Percentiles rank a stretch among this genome's conserved stretches.
These are phyloP conservation scores for Phytophthora litchii DNA, from an alignment of 352 stramenopile genomes.

Conservation along the genomic window DNA sequence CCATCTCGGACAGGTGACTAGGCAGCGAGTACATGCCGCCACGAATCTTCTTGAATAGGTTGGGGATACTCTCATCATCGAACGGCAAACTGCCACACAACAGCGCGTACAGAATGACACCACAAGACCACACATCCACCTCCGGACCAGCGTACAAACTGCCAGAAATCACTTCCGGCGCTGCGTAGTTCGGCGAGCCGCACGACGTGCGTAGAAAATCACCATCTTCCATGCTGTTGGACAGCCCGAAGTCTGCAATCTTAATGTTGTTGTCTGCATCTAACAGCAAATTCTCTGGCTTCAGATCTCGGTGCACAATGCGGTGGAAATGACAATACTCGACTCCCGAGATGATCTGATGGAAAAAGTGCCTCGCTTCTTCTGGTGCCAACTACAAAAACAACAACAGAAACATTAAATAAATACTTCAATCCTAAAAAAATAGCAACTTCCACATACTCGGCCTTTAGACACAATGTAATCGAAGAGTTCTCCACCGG, in stretches of 20 bases:
- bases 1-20: slow-evolving; percentile 95
- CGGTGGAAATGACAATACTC: slow-evolving; percentile 99
- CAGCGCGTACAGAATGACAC: slow-evolving; percentile 99
- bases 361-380: slow-evolving; percentile 99
- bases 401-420: slow-evolving; percentile 18
- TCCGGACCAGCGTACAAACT: slow-evolving; percentile 98
- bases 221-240: slow-evolving; percentile 98
- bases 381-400: slow-evolving; percentile 91
- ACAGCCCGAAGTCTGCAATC: slow-evolving; percentile 99
- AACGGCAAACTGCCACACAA: slow-evolving; percentile 98
- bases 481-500: slow-evolving; percentile 96
- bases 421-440: slow-evolving; percentile 1
- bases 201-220: slow-evolving; percentile 98
- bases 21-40: slow-evolving; percentile 98
- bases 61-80: slow-evolving; percentile 98
- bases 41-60: slow-evolving; percentile 99
- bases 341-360: slow-evolving; percentile 98
- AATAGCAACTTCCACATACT: slow-evolving; percentile 41
- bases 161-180: slow-evolving; percentile 98
- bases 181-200: slow-evolving; percentile 99
- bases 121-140: slow-evolving; percentile 99
- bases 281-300: slow-evolving; percentile 97
- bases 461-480: slow-evolving; percentile 99
- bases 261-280: slow-evolving; percentile 99
- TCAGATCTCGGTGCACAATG: slow-evolving; percentile 99